Conservation (phyloP, 108 stramenopile species). For the Nitzschia sp. region DNA sequence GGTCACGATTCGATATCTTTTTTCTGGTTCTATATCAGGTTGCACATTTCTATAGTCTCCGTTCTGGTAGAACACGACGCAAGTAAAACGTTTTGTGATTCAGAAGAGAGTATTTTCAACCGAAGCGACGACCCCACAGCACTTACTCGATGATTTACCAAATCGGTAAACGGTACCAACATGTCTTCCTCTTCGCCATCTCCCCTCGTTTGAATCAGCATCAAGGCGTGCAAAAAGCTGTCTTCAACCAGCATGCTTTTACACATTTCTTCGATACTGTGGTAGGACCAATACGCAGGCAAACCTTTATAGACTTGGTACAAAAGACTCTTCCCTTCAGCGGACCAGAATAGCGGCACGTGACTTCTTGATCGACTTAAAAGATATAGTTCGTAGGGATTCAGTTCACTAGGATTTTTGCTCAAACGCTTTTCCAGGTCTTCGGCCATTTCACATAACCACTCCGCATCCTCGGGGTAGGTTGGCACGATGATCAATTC, state of each 20-base stretch:
- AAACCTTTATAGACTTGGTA: not conserved
- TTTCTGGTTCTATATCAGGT: not conserved
- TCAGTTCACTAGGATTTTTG: not conserved
- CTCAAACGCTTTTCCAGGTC: not conserved
- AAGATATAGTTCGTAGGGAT: not conserved
- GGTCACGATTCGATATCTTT: not conserved
- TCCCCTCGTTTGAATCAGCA: slow-evolving; percentile 7
- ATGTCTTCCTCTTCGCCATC: not conserved
- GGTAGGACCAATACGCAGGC: not conserved
- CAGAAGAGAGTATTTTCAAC: not conserved
- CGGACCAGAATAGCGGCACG: not conserved
- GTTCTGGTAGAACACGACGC: not conserved
- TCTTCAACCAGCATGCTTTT: not conserved
- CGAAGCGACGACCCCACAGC: not conserved
- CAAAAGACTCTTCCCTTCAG: not conserved
- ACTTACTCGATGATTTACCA: slow-evolving; percentile 13
- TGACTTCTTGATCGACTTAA: not conserved
- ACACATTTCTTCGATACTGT: not conserved
- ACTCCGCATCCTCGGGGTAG: not conserved
- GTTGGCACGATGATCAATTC: not conserved
- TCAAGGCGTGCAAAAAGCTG: not conserved
- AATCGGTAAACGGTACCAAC: slow-evolving; percentile 7
- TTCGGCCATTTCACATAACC: not conserved
- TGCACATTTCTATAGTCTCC: slow-evolving; percentile 1
- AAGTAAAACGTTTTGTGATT: not conserved